Percentiles rank a stretch among this genome's conserved stretches.
phyloP scores from a whole-genome alignment of 192 early-diverging fungal genomes.

The Linnemannia hyalina region DNA sequence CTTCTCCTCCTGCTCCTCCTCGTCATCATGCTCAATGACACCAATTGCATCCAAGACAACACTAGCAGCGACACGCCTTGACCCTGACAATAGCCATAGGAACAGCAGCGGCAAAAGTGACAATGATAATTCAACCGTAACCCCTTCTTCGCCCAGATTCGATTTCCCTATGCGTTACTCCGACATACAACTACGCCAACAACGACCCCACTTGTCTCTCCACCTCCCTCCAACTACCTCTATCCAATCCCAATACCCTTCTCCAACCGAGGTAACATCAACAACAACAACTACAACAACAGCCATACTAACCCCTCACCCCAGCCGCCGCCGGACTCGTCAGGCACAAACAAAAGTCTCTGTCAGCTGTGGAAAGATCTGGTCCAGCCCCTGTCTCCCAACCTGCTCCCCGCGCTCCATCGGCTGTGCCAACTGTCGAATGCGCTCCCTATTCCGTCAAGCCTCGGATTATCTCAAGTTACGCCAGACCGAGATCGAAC shows the following conservation, averaged over 20 bases:
- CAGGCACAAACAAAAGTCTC: constrained; percentile 39
- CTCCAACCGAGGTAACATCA: too few species aligned
- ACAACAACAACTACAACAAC: too few species aligned
- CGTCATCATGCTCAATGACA: neutral
- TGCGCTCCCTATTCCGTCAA: constrained; percentile 20
- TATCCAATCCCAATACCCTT: neutral
- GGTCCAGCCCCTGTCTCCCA: constrained; percentile 15
- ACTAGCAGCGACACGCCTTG: neutral
- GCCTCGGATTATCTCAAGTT: constrained; percentile 28
- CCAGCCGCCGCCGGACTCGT: neutral
- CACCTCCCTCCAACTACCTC: neutral
- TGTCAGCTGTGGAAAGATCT: constrained; percentile 19
- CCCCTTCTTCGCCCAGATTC: neutral
- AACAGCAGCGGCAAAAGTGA: neutral
- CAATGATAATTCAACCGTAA: neutral
- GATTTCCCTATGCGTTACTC: neutral
- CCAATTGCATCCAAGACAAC: neutral
- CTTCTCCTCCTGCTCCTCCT: neutral
- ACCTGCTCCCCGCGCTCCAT: neutral
- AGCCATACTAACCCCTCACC: neutral
- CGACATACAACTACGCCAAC: neutral
- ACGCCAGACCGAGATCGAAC: constrained; percentile 23
- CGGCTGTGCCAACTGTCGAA: constrained; percentile 34
- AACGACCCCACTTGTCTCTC: neutral
- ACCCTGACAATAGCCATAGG: neutral